Base-by-base conservation (phyloP, 768 basidiomycete genomes). In the Clathrus columnatus region DNA sequence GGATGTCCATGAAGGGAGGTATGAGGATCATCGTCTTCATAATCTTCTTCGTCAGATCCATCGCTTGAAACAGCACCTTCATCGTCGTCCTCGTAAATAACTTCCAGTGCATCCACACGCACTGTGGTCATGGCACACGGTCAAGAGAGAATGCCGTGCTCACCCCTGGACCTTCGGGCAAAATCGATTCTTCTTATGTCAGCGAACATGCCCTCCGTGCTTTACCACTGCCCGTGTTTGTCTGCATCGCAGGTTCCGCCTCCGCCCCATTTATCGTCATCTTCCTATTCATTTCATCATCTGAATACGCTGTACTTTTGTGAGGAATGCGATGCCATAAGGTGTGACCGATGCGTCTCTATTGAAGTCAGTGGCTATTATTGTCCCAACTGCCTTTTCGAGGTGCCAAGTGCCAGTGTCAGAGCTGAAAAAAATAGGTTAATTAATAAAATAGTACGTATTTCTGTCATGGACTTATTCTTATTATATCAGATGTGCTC, bases 351-450 rank as follows among this genome's bases (percentile, higher is more conserved):
- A 60, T 99, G 96, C 63, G 91, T 95, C 1, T 79, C 84, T 7
- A 75, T 91, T 44, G 96, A 99, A 80, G 88, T 98, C 67, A 89
- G 91, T 66, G 91, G 90, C 43, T 99, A 98, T 68, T 97, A 91
- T 69, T 99, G 96, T 67, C 96, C 96, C 28, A 94, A 95, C 68
- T 99, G 96, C 68, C 76, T 97, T 17, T 99, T 98, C 68, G 96
- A 99, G 67, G 96, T 99, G 10, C 95, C 96, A 0, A 92, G 87
- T 66, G 96, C 96, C 2, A 96, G 92, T 63, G 96, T 99, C n/a
- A 78, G 96, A 53, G 92, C 89, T 11, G 96, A 99, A 71, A 95
- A 93, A 78, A 97, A 96, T 65, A 79, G 94, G 95, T 90, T 60
- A 61, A 70, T 59, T 30, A 17, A 52, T 32, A 21, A 11, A 21